Conservation (phyloP, 768 basidiomycete species). For the Rossbeevera mucosa region DNA sequence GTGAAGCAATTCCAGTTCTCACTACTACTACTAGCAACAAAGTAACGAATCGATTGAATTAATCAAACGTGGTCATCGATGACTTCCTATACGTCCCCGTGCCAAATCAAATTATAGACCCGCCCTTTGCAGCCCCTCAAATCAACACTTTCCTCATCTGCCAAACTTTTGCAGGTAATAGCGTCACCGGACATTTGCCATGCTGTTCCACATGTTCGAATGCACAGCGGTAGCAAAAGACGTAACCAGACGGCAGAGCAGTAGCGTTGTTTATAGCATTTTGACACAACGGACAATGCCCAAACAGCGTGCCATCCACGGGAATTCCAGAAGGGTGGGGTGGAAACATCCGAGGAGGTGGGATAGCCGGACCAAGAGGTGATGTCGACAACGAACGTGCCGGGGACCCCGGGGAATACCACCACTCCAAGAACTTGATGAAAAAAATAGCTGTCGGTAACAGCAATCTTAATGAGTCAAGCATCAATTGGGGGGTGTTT, state of each 20-base stretch:
- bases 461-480: constrained; percentile 75
- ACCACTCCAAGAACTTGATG: constrained; percentile 97
- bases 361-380: constrained; percentile 61
- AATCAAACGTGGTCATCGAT: constrained; percentile 6
- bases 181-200: constrained; percentile 83
- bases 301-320: constrained; percentile 64
- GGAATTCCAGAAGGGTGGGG: constrained; percentile 70
- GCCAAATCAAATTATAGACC: constrained; percentile 7
- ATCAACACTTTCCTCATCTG: constrained; percentile 84
- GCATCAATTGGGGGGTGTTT: constrained; percentile 54
- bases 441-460: constrained; percentile 91
- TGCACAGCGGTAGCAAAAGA: constrained; percentile 91
- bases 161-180: constrained; percentile 70
- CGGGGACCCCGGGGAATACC: constrained; percentile 93
- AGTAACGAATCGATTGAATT: constrained; percentile 1
- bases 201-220: constrained; percentile 76
- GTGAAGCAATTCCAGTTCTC: not conserved
- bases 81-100: constrained; percentile 2
- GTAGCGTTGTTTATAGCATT: constrained; percentile 78
- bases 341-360: constrained; percentile 69
- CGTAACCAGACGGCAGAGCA: constrained; percentile 87
- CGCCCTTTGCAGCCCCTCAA: constrained; percentile 32
- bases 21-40: not conserved
- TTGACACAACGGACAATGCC: constrained; percentile 81
- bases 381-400: constrained; percentile 66